Evolutionary conservation across 78 protist genomes (phyloP).

Genomic region (Polysphondylium violaceum): DNA sequence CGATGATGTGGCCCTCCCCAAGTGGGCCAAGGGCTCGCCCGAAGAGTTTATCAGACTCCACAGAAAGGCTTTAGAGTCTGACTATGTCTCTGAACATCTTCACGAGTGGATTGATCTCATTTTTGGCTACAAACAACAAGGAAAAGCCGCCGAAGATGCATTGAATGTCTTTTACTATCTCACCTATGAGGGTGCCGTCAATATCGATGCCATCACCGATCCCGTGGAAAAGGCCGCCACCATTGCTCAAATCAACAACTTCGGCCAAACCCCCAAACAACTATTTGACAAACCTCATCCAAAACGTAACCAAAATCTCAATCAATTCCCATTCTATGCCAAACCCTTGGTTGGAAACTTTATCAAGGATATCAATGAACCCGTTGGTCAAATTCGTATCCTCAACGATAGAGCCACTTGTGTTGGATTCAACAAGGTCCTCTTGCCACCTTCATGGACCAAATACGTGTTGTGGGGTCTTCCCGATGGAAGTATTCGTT

Average conservation of each 20-base stretch:
- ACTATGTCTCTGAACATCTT: constrained; percentile 86
- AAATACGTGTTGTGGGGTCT: constrained; percentile 63
- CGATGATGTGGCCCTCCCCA: constrained; percentile 94
- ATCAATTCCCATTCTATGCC: constrained; percentile 71
- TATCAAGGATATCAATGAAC: constrained; percentile 81
- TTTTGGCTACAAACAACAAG: constrained; percentile 96
- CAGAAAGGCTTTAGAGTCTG: constrained; percentile 93
- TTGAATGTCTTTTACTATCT: constrained; percentile 94
- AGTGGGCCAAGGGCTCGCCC: constrained; percentile 93
- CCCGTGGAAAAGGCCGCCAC: constrained; percentile 83
- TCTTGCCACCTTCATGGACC: constrained; percentile 33
- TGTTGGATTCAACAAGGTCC: constrained; percentile 41
- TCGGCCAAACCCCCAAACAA: constrained; percentile 99
- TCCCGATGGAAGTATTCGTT: constrained; percentile 71
- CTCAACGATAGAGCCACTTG: constrained; percentile 45
- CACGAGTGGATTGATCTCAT: constrained; percentile 98
- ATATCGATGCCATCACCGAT: constrained; percentile 90
- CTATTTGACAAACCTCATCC: constrained; percentile 91
- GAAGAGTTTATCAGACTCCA: constrained; percentile 76
- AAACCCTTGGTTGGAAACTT: constrained; percentile 49
- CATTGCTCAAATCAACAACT: constrained; percentile 91
- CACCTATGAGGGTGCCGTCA: constrained; percentile 96
- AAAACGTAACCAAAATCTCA: constrained; percentile 22
- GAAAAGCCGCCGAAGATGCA: constrained; percentile 85
- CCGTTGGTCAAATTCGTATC: constrained; percentile 77